Evolutionary conservation across 2,329 filamentous ascomycete species (phyloP), one percentile per base, ranked within the genome.

Genomic region (Colletotrichum agaves): DNA sequence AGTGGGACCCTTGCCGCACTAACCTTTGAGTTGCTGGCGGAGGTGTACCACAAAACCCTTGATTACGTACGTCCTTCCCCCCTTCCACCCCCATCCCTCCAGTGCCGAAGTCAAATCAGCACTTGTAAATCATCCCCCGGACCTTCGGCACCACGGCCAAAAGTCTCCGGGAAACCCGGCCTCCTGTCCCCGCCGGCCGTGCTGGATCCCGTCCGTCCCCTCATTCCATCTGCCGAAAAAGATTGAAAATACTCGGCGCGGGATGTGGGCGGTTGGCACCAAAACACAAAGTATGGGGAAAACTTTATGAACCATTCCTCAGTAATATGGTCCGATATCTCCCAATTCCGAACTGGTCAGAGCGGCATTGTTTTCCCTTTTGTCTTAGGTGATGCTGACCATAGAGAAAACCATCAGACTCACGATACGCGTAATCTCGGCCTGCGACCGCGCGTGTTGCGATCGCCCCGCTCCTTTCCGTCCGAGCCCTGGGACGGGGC

Each of bases 361-460:
- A 19, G 57, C 33, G 57, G 5, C 15, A 8, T 27, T 27, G 27
- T 27, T 27, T 27, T 27, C 11, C 17, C 35, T 37, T 2, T 15
- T 13, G 17, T 59, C 56, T 61, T 50, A 61, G 3, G 57, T 61
- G 57, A 59, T 59, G 33, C 41, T 47, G 56, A 59, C 56, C 35
- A 37, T n/a, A n/a, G 37, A 59, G 21, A 23, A 23, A 23, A 23
- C 4, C 21, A 23, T 23, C 21, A 23, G 15, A 27, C 21, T 50
- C 21, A 61, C 23, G 27, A 35, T 37, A 55, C 23, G 31, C 49
- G 49, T 19, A 5, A 27, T 3, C 60, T 46, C 17, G 47, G 56
- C 37, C 15, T 46, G 23, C 23, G 35, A 19, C 27, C 5, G 27
- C 31, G 47, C 12, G 39, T 37, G 27, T 43, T 41, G 57, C 19